Evolutionary conservation across 306 rosid genomes (phyloP).

Genomic region (Corylus americana): DNA sequence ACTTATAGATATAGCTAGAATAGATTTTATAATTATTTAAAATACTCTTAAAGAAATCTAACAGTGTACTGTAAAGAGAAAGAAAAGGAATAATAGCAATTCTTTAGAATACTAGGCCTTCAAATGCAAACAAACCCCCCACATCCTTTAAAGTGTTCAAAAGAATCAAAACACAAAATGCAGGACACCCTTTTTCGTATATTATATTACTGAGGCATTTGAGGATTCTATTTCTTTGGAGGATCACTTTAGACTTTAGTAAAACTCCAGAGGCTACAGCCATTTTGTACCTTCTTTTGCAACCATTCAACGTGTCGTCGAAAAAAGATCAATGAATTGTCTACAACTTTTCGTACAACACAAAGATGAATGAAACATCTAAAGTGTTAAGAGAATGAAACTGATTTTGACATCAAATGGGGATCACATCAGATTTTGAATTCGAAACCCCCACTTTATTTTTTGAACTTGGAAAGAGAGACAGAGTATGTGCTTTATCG

Average conservation of each 20-base stretch:
- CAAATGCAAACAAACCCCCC: background rate
- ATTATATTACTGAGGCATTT: background rate
- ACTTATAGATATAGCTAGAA: too few species aligned
- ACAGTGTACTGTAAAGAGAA: background rate
- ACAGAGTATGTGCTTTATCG: too few species aligned
- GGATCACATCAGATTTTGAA: too few species aligned
- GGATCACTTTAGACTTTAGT: background rate
- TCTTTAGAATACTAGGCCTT: background rate
- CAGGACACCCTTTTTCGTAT: background rate
- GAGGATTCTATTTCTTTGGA: background rate
- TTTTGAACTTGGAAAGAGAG: too few species aligned
- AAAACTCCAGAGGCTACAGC: background rate
- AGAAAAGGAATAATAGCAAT: background rate
- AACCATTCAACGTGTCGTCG: background rate
- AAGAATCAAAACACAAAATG: background rate
- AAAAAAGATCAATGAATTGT: background rate
- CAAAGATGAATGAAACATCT: background rate
- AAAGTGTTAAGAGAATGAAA: too few species aligned
- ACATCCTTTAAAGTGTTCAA: background rate
- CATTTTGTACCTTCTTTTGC: conserved; percentile 3
- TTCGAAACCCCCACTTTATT: too few species aligned
- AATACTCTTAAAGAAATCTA: too few species aligned
- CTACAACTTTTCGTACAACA: background rate
- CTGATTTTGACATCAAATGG: too few species aligned
- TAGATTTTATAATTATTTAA: too few species aligned